Percentiles rank a stretch among this genome's conserved stretches.
Evolutionary conservation across 495 filamentous ascomycete genomes (phyloP).

Genomic region (Lichenothelia convexa): DNA sequence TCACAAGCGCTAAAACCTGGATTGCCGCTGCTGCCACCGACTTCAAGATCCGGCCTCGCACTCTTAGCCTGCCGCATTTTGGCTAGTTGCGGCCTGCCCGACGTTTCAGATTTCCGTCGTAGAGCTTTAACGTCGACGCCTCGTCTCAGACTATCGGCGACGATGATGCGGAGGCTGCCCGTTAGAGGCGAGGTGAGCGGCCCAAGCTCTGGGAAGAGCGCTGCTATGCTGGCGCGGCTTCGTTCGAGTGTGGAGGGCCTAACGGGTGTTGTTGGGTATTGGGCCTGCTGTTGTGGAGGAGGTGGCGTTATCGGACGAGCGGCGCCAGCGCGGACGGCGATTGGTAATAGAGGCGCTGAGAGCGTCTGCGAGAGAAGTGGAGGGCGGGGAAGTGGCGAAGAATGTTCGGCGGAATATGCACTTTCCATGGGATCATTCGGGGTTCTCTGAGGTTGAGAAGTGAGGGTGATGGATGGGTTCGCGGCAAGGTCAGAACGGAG

Average conservation of each 20-base stretch:
- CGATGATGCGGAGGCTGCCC: conserved; percentile 17
- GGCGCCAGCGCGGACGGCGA: not conserved
- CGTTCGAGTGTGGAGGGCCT: not conserved
- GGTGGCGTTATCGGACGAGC: not conserved
- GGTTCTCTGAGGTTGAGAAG: not conserved
- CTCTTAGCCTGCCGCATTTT: too few relatives aligned
- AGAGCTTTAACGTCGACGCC: conserved; percentile 18
- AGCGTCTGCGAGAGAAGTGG: conserved; percentile 4
- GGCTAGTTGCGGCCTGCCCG: too few relatives aligned
- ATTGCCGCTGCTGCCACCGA: too few relatives aligned
- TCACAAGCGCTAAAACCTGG: too few relatives aligned
- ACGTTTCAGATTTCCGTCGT: too few relatives aligned
- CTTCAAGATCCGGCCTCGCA: too few relatives aligned
- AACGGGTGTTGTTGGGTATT: conserved; percentile 2
- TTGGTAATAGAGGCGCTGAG: conserved; percentile 12
- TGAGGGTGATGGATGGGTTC: not conserved
- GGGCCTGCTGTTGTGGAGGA: conserved; percentile 3
- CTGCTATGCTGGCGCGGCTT: conserved; percentile 12
- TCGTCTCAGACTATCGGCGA: conserved; percentile 41
- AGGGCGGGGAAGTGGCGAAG: not conserved
- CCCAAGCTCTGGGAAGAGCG: conserved; percentile 13
- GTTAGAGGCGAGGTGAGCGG: conserved; percentile 15
- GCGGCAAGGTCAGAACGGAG: not conserved
- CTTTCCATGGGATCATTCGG: too few relatives aligned
- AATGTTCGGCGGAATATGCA: too few relatives aligned